Evolutionary conservation across 2,329 filamentous ascomycete species (phyloP), one percentile per base, ranked within the genome.

Genomic region (Didymella pinodella): DNA sequence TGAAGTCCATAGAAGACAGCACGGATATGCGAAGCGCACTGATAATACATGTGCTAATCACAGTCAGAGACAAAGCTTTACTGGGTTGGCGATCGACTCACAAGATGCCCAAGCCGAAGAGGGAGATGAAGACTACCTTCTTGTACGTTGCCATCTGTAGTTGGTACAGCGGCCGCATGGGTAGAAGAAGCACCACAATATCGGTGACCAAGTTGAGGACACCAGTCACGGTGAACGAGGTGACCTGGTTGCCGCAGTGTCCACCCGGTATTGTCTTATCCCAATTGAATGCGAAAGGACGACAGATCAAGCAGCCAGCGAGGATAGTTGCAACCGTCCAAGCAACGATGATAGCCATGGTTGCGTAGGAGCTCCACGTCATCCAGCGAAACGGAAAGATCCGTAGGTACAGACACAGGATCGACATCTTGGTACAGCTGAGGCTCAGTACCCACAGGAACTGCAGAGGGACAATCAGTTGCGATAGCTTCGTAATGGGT

Each of bases 101-200:
- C 41, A 44, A 44, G 22, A 44, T 44, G 16, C 22, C 41, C 22
- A 44, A 44, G 41, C 41, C 41, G 25, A 44, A 44, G 25, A 44
- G 14, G 16, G 41, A 28, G 25, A 44, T 14, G 14, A 44, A 28
- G 25, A 44, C 22, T 10, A 44, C 22, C 16, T 44, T 44, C 12
- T 44, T 44, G 41, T 44, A 44, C 14, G 25, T 44, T 10, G 41
- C 41, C 41, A 44, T 44, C 16, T 44, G 41, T 4, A 44, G 41
- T n/a, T 44, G 12, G 14, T 44, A 28, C 14, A 44, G 41, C 16
- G 41, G 41, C 41, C 28, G 22, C 41, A 44, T 44, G 6, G 41
- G 41, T 25, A 44, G 25, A n/a, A 28, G 22, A n/a, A 44, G 41
- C 41, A 44, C 41, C 12, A 28, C 22, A 3, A 44, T 14, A 5